Conservation (phyloP, 768 basidiomycete genomes). For the Boletus insuetus region DNA sequence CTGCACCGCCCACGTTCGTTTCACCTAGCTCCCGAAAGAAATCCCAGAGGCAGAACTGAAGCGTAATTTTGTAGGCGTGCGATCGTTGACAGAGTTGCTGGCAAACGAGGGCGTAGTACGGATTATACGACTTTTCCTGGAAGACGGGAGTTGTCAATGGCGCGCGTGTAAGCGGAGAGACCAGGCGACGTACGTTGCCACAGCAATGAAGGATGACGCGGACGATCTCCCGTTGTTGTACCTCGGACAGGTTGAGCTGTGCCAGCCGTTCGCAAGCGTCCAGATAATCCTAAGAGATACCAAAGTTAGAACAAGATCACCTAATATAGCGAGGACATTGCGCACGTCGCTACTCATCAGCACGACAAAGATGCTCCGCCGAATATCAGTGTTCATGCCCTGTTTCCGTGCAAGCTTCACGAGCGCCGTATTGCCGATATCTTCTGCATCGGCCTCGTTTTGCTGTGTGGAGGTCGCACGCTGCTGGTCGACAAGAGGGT, state of each 20-base stretch:
- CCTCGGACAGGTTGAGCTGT: conserved; percentile 78
- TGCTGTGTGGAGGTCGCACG: conserved; percentile 25
- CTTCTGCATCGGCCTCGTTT: conserved; percentile 28
- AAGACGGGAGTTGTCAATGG: neutral
- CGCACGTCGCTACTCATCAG: conserved; percentile 94
- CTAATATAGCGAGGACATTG: neutral
- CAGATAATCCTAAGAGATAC: conserved; percentile 76
- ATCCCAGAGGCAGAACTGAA: conserved; percentile 97
- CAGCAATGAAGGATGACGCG: conserved; percentile 91
- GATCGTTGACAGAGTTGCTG: conserved; percentile 77
- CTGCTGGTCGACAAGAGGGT: conserved; percentile 79
- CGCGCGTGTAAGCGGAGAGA: neutral
- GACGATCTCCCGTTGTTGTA: conserved; percentile 94
- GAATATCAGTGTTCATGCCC: conserved; percentile 98
- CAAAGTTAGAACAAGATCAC: neutral
- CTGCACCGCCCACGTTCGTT: conserved; percentile 72
- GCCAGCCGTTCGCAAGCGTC: conserved; percentile 91
- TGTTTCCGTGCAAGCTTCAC: conserved; percentile 86
- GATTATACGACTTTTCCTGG: conserved; percentile 87
- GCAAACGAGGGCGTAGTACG: conserved; percentile 89
- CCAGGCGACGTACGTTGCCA: conserved; percentile 61
- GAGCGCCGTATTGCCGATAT: conserved; percentile 42
- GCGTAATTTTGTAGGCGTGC: conserved; percentile 85
- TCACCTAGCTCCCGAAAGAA: conserved; percentile 92
- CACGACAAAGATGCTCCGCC: conserved; percentile 87